A percentile compares a stretch with the other conserved stretches of the same genome.
These are phyloP conservation scores for Erucastrum elatum DNA, from an alignment of 345 rosid species.

Conservation along the genomic window DNA sequence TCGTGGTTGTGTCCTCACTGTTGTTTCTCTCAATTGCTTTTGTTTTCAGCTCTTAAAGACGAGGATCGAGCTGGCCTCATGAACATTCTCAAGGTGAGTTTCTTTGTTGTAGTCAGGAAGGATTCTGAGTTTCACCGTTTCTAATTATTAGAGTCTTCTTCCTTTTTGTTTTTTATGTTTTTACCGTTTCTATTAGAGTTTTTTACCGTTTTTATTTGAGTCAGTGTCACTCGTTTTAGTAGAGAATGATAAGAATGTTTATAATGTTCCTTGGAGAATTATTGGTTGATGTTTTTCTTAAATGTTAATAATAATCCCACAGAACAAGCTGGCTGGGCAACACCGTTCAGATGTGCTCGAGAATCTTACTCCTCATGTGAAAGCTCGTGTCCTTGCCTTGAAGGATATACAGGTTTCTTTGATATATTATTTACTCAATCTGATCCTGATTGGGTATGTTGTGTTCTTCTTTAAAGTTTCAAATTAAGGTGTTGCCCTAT, in stretches of 20 bases:
- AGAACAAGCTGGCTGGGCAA: conserved; percentile 66
- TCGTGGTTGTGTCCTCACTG: neutral
- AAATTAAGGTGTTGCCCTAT: neutral
- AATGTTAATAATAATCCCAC: conserved; percentile 1
- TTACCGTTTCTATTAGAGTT: neutral
- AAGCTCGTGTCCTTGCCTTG: conserved; percentile 78
- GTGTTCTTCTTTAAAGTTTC: neutral
- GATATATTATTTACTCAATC: neutral
- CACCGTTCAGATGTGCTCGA: conserved; percentile 65
- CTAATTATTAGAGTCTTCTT: neutral
- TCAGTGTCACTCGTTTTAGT: neutral
- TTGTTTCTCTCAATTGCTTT: neutral
- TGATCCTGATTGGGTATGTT: neutral
- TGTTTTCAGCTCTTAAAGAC: conserved; percentile 51
- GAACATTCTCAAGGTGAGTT: conserved; percentile 65
- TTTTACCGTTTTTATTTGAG: no score
- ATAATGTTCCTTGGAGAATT: neutral
- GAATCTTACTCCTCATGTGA: conserved; percentile 58
- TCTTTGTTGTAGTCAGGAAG: neutral
- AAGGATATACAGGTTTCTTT: conserved; percentile 72
- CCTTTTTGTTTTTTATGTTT: conserved; percentile 12
- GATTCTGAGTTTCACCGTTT: neutral
- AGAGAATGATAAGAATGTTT: neutral
- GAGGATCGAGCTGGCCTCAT: conserved; percentile 65
- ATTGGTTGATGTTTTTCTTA: neutral